A percentile compares a stretch with the other conserved stretches of the same genome.
Evolutionary conservation across 2,329 filamentous ascomycete genomes (phyloP).

Genomic region (Aaosphaeria arxii): DNA sequence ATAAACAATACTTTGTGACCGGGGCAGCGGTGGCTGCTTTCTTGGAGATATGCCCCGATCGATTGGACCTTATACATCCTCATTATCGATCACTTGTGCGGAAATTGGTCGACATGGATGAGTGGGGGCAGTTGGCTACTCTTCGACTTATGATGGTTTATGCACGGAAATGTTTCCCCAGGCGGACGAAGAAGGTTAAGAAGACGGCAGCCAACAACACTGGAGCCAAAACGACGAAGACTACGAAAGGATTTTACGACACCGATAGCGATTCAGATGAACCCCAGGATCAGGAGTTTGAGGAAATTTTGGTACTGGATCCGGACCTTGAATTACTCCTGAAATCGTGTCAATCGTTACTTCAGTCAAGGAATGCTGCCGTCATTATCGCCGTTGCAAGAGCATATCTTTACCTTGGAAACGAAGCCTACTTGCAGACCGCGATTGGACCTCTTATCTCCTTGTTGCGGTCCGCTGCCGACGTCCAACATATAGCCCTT

Average conservation of each 20-base stretch:
- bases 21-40: conserved; percentile 90
- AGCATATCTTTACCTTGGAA: conserved; percentile 82
- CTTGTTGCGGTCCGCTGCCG: conserved; percentile 76
- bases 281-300: conserved; percentile 46
- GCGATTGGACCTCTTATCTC: conserved; percentile 84
- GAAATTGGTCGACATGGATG: conserved; percentile 97
- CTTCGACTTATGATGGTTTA: conserved; percentile 81
- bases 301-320: conserved; percentile 64
- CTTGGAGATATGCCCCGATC: conserved; percentile 81
- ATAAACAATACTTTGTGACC: conserved; percentile 95
- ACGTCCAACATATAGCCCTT: conserved; percentile 85
- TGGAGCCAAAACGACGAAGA: conserved; percentile 30
- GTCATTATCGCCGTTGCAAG: conserved; percentile 86
- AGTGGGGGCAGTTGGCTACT: conserved; percentile 90
- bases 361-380: conserved; percentile 89
- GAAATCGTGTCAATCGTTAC: conserved; percentile 74
- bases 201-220: conserved; percentile 42
- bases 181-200: conserved; percentile 57
- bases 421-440: conserved; percentile 68
- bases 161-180: conserved; percentile 82
- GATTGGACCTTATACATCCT: conserved; percentile 83
- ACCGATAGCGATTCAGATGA: conserved; percentile 43
- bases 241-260: conserved; percentile 75
- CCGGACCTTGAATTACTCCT: conserved; percentile 80
- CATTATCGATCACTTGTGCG: conserved; percentile 82